Percentiles rank a stretch among this genome's conserved stretches.
Evolutionary conservation across 2,329 filamentous ascomycete genomes (phyloP).

Genomic region (Paracoccidioides brasiliensis): DNA sequence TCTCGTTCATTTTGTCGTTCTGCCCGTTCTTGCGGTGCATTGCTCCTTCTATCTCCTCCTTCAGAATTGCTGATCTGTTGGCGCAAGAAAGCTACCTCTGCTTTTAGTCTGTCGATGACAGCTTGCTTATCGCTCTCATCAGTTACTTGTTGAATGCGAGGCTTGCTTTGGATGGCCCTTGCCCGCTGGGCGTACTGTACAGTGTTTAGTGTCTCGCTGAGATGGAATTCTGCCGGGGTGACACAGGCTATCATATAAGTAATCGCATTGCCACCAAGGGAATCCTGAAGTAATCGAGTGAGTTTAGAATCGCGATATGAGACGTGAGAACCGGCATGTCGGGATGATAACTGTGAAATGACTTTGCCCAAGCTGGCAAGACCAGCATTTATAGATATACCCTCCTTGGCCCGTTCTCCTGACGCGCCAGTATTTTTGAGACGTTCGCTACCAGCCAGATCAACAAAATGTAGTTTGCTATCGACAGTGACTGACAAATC

Average conservation of each 20-base stretch:
- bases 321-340: constrained; percentile 74
- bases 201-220: constrained; percentile 95
- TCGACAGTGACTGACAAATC: constrained; percentile 66
- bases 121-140: constrained; percentile 92
- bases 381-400: constrained; percentile 95
- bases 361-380: constrained; percentile 92
- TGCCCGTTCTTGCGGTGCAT: constrained; percentile 52
- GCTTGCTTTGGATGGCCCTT: constrained; percentile 92
- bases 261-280: constrained; percentile 88
- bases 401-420: constrained; percentile 85
- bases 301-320: constrained; percentile 98
- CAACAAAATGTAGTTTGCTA: constrained; percentile 97
- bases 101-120: constrained; percentile 81
- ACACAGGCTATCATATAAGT: constrained; percentile 99
- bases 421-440: constrained; percentile 95
- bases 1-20: constrained; percentile 77
- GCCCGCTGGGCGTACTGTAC: constrained; percentile 95
- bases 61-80: constrained; percentile 87
- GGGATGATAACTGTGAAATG: constrained; percentile 91
- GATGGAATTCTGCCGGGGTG: constrained; percentile 88
- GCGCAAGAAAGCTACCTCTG: constrained; percentile 83
- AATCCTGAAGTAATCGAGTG: constrained; percentile 89
- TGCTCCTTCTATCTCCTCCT: constrained; percentile 42
- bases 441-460: constrained; percentile 90
- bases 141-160: constrained; percentile 75